A percentile compares a stretch with the other conserved stretches of the same genome.
phyloP scores from a whole-genome alignment of 352 stramenopile genomes.

The Globisporangium rhizosaccharum region DNA sequence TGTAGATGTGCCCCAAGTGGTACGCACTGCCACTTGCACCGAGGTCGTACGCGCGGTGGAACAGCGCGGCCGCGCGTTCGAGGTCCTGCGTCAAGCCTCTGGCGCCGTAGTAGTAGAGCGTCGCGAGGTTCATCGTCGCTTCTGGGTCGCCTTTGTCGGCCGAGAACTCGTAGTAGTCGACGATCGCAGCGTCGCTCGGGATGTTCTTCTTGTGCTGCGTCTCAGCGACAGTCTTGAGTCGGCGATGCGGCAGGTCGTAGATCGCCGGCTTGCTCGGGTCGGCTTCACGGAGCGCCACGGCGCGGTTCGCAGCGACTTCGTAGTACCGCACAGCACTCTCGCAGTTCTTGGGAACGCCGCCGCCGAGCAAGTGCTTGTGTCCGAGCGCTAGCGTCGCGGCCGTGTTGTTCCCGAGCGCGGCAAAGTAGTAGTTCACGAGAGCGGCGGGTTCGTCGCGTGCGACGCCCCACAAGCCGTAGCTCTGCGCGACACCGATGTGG shows the following conservation, averaged over 20 bases:
- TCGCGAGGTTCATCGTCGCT: slow-evolving; percentile 79
- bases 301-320: slow-evolving; percentile 79
- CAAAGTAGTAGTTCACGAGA: slow-evolving; percentile 84
- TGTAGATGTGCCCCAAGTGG: slow-evolving; percentile 79
- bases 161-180: slow-evolving; percentile 90
- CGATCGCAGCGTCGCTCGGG: slow-evolving; percentile 65
- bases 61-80: slow-evolving; percentile 48
- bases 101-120: slow-evolving; percentile 80
- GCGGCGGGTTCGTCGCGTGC: slow-evolving; percentile 54
- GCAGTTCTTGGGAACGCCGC: slow-evolving; percentile 75
- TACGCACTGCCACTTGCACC: slow-evolving; percentile 62
- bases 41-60: slow-evolving; percentile 72
- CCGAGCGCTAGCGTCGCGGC: slow-evolving; percentile 73
- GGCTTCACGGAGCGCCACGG: slow-evolving; percentile 52
- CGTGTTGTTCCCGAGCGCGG: slow-evolving; percentile 58
- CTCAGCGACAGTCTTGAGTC: slow-evolving; percentile 68
- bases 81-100: slow-evolving; percentile 71
- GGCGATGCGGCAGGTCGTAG: slow-evolving; percentile 65
- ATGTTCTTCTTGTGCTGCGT: slow-evolving; percentile 79
- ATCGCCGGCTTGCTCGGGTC: slow-evolving; percentile 55
- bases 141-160: slow-evolving; percentile 84
- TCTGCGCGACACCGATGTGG: slow-evolving; percentile 77
- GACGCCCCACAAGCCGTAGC: slow-evolving; percentile 77
- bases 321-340: slow-evolving; percentile 86
- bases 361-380: slow-evolving; percentile 68